phyloP scores from a whole-genome alignment of 2,329 filamentous ascomycete species.

The Fusarium humuli region DNA sequence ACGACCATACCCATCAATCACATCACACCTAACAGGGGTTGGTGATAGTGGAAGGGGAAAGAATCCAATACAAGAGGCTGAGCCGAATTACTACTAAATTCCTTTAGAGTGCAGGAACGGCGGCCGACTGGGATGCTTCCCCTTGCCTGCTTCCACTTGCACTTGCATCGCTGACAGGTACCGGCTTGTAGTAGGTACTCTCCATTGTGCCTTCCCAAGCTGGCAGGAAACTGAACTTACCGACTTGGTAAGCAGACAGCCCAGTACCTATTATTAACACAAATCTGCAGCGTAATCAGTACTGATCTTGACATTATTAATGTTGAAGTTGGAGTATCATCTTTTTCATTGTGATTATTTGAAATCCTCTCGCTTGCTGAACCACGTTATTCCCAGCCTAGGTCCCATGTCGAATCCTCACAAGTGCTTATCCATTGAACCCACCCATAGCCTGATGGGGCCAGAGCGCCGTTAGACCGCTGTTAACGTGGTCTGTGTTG shows the following conservation, averaged over 20 bases:
- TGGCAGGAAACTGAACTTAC: background rate
- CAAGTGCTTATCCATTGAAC: constrained; percentile 24
- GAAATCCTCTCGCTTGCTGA: background rate
- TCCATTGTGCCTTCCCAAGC: background rate
- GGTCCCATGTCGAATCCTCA: constrained; percentile 1
- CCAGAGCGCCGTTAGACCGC: constrained; percentile 15
- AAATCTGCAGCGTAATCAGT: background rate
- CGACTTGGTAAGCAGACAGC: background rate
- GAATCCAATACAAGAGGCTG: constrained; percentile 27
- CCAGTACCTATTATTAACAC: background rate
- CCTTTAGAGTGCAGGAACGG: constrained; percentile 17
- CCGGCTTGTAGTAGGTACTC: constrained; percentile 1
- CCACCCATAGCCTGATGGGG: constrained; percentile 24
- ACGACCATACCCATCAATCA: constrained; percentile 14
- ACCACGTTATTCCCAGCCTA: constrained; percentile 1
- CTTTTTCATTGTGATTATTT: background rate
- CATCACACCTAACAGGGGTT: constrained; percentile 10
- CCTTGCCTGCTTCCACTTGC: constrained; percentile 7
- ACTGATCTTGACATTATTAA: background rate
- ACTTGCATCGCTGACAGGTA: constrained; percentile 30
- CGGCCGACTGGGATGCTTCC: constrained; percentile 16
- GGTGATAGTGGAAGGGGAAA: background rate
- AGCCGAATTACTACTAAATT: constrained; percentile 10
- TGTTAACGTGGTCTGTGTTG: background rate
- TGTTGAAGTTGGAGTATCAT: background rate